Conservation (phyloP, 1,284 basidiomycete genomes). For the Earliella scabrosa region DNA sequence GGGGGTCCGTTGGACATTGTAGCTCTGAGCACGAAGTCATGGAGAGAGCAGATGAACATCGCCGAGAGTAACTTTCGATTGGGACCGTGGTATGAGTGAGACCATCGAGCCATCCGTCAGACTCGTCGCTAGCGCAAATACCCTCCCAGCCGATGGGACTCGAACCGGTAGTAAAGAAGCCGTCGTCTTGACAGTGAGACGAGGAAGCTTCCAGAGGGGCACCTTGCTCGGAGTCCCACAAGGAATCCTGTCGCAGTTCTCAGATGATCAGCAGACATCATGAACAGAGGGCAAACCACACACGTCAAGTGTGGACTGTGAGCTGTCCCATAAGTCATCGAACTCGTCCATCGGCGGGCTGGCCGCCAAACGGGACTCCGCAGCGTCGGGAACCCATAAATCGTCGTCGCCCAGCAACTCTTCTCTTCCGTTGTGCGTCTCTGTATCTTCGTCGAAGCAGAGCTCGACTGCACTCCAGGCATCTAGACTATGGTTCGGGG, state of each 20-base stretch:
- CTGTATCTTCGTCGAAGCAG: slow-evolving; percentile 18
- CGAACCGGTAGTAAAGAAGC: slow-evolving; percentile 4
- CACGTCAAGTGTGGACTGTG: slow-evolving; percentile 22
- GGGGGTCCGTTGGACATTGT: neutral
- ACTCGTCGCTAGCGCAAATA: slow-evolving; percentile 3
- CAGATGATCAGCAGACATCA: neutral
- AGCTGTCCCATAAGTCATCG: slow-evolving; percentile 22
- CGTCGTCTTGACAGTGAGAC: neutral
- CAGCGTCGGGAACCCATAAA: slow-evolving; percentile 4
- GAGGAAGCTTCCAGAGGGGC: neutral
- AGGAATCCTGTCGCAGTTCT: slow-evolving; percentile 6
- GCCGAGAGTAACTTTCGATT: neutral
- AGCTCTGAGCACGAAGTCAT: neutral
- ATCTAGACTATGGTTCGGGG: slow-evolving; percentile 3
- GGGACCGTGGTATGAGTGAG: neutral
- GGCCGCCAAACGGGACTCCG: neutral
- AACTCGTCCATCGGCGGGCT: slow-evolving; percentile 5
- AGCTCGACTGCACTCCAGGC: slow-evolving; percentile 8
- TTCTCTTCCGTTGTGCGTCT: slow-evolving; percentile 13
- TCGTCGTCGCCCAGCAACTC: neutral
- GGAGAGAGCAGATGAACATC: neutral
- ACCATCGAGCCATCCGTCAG: slow-evolving; percentile 9
- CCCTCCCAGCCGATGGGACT: neutral
- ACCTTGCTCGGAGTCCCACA: slow-evolving; percentile 4
- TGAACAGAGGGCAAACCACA: slow-evolving; percentile 1